Base-by-base conservation (phyloP, 208 protist genomes). In the Tritrichomonas musculus region DNA sequence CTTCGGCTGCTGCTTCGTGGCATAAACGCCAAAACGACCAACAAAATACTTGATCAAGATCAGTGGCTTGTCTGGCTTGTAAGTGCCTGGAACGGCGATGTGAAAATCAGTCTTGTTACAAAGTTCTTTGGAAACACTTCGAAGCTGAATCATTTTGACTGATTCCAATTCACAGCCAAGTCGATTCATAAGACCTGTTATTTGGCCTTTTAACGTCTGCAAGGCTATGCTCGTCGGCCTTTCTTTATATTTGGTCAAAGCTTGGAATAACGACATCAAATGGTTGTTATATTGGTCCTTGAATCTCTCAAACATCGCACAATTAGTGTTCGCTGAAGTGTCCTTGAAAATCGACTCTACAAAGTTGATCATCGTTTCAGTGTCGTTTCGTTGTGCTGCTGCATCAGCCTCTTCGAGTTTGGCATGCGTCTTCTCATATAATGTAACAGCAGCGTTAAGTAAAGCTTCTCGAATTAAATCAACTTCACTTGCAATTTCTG, bases 41-140 rank as follows among this genome's bases (percentile, higher is more conserved):
- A 88, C 47, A 49, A 88, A 88, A 39, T 88, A 88, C 39, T 88
- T 17, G 36, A 88, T 88, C 57, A 8, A 57, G 0, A 88, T 88
- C 20, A 57, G 20, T 0, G 53, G 14, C 39, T 57, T 53, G 20
- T 57, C 47, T 33, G 77, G 77, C 17, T 60, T 88, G 39, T 88
- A 88, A 39, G 77, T 88, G 17, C 77, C 77, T 17, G 77, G 77
- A 39, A 88, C 77, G 39, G 77, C 77, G 0, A 88, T 13, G 9
- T 50, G 0, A 39, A 88, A 88, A 39, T 53, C 5, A 39, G 77
- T 57, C 30, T 53, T 88, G 3, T 88, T 33, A 36, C 17, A 25
- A 22, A 88, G 30, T 30, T 88, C 77, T 39, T 53, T 8, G 20
- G 41, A 55, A 2, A 88, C 57, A 3, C n/a, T 13, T 41, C 27